Conservation (phyloP, 768 basidiomycete species). For the Tylopilus cervinicoccineus region DNA sequence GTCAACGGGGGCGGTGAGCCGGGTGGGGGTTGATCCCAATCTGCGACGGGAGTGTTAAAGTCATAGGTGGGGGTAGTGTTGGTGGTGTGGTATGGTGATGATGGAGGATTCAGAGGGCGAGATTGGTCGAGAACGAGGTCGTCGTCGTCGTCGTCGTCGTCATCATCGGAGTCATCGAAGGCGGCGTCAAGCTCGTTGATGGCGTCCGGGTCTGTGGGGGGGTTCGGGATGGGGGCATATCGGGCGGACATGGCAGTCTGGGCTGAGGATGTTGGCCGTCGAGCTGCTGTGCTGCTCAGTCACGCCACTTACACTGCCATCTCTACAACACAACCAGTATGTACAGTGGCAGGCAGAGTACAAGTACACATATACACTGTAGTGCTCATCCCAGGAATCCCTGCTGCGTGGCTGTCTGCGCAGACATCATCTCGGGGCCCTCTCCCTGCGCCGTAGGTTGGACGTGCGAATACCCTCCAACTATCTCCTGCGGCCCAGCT, state of each 20-base stretch:
- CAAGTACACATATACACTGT: no score
- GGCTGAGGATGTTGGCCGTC: neutral
- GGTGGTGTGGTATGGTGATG: slow-evolving; percentile 15
- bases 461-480: slow-evolving; percentile 12
- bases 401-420: slow-evolving; percentile 16
- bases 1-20: slow-evolving; percentile 73
- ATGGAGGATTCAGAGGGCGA: slow-evolving; percentile 48
- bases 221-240: slow-evolving; percentile 67
- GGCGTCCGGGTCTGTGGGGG: slow-evolving; percentile 43
- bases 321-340: neutral
- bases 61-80: slow-evolving; percentile 53
- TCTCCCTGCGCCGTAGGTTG: slow-evolving; percentile 9
- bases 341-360: no score
- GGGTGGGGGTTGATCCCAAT: slow-evolving; percentile 81
- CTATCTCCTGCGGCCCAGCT: slow-evolving; percentile 20
- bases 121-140: slow-evolving; percentile 34
- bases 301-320: slow-evolving; percentile 13
- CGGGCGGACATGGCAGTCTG: slow-evolving; percentile 43
- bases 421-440: slow-evolving; percentile 9
- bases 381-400: slow-evolving; percentile 17
- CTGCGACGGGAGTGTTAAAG: slow-evolving; percentile 62
- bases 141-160: no score
- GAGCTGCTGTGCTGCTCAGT: no score
- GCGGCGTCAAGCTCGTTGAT: slow-evolving; percentile 80
- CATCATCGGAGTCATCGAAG: slow-evolving; percentile 76